These are phyloP conservation scores for Entomophthora muscae DNA, from an alignment of 371 early-diverging fungal species.

Conservation along the genomic window DNA sequence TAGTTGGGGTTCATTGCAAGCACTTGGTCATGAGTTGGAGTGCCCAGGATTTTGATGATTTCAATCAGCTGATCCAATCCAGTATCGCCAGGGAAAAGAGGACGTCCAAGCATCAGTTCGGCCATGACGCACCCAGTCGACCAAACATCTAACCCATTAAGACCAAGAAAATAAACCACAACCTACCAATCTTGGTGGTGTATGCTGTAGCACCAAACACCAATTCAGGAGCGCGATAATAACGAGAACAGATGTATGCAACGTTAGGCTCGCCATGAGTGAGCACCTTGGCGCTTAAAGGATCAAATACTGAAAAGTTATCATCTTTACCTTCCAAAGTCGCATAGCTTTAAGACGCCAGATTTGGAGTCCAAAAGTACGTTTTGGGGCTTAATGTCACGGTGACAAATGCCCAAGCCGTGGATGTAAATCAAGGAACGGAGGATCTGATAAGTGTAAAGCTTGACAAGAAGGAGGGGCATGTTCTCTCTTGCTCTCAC, in stretches of 20 bases:
- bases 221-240: constrained; percentile 97
- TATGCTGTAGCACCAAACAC: constrained; percentile 93
- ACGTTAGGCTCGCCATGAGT: constrained; percentile 89
- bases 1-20: constrained; percentile 86
- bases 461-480: constrained; percentile 80
- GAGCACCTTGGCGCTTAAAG: constrained; percentile 94
- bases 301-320: too few relatives aligned
- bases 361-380: constrained; percentile 75
- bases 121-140: constrained; percentile 98
- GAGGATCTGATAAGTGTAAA: constrained; percentile 94
- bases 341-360: constrained; percentile 93
- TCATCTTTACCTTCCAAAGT: constrained; percentile 87
- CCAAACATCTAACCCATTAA: constrained; percentile 68
- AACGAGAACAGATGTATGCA: constrained; percentile 95
- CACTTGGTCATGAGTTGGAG: constrained; percentile 91
- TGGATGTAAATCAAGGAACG: constrained; percentile 92
- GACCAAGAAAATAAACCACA: not conserved
- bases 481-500: constrained; percentile 76
- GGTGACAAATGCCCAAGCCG: constrained; percentile 71
- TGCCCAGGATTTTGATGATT: constrained; percentile 98
- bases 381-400: constrained; percentile 99
- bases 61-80: constrained; percentile 99
- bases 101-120: constrained; percentile 90
- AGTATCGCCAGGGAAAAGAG: constrained; percentile 96
- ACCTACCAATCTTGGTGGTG: constrained; percentile 62